Evolutionary conservation across 2,329 filamentous ascomycete genomes (phyloP), one percentile per base, ranked within the genome.

Genomic region (Cladophialophora exuberans): DNA sequence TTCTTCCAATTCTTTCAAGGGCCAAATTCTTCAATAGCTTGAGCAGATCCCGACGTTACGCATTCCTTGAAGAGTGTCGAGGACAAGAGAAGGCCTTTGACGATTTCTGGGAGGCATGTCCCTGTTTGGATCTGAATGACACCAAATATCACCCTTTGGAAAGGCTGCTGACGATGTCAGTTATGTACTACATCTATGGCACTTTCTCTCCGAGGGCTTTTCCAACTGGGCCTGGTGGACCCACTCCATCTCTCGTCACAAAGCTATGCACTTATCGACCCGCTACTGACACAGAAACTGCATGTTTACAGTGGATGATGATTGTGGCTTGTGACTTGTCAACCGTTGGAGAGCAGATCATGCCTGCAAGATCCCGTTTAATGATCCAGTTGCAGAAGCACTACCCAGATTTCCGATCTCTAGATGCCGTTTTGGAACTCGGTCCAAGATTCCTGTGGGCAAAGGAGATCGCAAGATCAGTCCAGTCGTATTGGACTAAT

Each of bases 71-170:
- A 9, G 39, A 28, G n/a, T 7, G 17, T 2, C 36, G 38, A 7
- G 35, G 13, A 15, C 39, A 17, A 11, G 13, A 20, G 22, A 22
- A 38, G n/a, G 9, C 25, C 7, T 43, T 42, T 28, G 17, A 52
- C 15, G 48, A 52, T 28, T 52, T 43, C 38, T 30, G 33, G 13
- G 48, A 52, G 15, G 48, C 38, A 33, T 52, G 48, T 52, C 48
- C 48, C 13, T 28, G 33, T 22, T 18, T 52, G n/a, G 25, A 15
- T 9, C 18, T 30, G 6, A 20, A 2, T 52, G 48, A 41, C 17
- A 17, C 13, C 35, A 23, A 25, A 22, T 30, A 31, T 13, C 25
- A 36, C 3, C 18, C 25, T n/a, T 20, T 52, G 48, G 48, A 52
- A 20, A 42, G 39, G 22, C 28, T 52, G 18, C 36, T 52, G 18